Conservation (phyloP, 129 eudicot species). For the Centrapalus pauciflorus region DNA sequence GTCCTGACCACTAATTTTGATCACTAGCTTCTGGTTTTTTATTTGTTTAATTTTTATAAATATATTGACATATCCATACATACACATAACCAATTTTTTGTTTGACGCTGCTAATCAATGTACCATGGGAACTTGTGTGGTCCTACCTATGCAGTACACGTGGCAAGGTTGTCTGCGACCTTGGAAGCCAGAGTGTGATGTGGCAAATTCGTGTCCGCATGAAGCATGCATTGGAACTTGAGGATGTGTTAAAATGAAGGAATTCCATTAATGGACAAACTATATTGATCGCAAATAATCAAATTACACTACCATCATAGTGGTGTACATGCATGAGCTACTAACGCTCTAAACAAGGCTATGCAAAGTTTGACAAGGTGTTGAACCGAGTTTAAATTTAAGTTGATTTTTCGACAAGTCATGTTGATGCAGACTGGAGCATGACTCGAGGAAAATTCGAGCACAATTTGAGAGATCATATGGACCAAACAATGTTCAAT, state of each 20-base stretch:
- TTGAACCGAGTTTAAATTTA: too few relatives aligned
- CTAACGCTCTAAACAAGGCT: too few relatives aligned
- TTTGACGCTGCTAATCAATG: not conserved
- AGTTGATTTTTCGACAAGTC: too few relatives aligned
- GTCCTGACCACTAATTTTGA: conserved; percentile 5
- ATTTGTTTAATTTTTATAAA: not conserved
- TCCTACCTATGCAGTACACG: conserved; percentile 11
- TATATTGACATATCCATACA: not conserved
- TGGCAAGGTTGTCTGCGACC: conserved; percentile 3
- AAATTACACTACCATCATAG: too few relatives aligned
- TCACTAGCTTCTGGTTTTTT: too few relatives aligned
- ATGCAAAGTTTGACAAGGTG: too few relatives aligned
- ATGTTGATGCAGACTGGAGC: too few relatives aligned
- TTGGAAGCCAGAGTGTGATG: conserved; percentile 13
- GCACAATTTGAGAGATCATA: too few relatives aligned
- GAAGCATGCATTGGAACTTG: conserved; percentile 16
- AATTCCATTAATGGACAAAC: not conserved
- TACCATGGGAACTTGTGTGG: not conserved
- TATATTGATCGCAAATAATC: not conserved
- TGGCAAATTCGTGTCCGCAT: conserved; percentile 12
- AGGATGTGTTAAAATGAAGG: not conserved
- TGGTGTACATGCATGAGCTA: too few relatives aligned
- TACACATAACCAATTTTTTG: conserved; percentile 1
- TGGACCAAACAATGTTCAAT: too few relatives aligned
- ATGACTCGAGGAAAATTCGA: too few relatives aligned